A percentile compares a stretch with the other conserved stretches of the same genome.
phyloP scores from a whole-genome alignment of 2,329 filamentous ascomycete species.

The Clathrospora elynae region DNA sequence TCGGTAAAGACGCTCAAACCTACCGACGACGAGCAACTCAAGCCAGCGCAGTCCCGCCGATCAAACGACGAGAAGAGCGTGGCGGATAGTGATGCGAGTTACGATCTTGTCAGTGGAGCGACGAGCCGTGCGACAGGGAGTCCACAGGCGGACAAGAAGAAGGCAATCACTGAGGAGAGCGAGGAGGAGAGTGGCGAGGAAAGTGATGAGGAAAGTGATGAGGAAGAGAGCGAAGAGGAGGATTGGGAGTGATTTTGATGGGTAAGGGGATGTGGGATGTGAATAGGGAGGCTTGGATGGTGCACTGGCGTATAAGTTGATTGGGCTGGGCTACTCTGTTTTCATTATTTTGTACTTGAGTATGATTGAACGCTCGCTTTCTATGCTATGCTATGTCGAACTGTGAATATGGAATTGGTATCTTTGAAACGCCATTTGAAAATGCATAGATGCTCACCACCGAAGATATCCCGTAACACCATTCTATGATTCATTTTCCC shows the following conservation, averaged over 20 bases:
- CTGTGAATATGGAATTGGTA: slow-evolving; percentile 5
- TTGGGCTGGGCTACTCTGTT: neutral
- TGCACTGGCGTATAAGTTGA: neutral
- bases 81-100: slow-evolving; percentile 92
- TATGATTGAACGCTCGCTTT: slow-evolving; percentile 1
- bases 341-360: neutral
- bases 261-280: neutral
- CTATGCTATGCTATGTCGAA: slow-evolving; percentile 4
- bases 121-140: slow-evolving; percentile 76
- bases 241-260: slow-evolving; percentile 68
- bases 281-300: neutral
- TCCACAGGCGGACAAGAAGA: slow-evolving; percentile 60
- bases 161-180: slow-evolving; percentile 60
- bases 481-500: neutral
- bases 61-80: slow-evolving; percentile 80
- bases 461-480: neutral
- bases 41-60: slow-evolving; percentile 63
- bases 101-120: slow-evolving; percentile 82
- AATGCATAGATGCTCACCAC: neutral
- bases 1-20: slow-evolving; percentile 50
- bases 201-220: no score
- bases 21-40: slow-evolving; percentile 50
- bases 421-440: slow-evolving; percentile 6
- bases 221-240: no score
- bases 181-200: slow-evolving; percentile 62